Evolutionary conservation across 495 filamentous ascomycete species (phyloP).

Genomic region (Penicillium lividum): DNA sequence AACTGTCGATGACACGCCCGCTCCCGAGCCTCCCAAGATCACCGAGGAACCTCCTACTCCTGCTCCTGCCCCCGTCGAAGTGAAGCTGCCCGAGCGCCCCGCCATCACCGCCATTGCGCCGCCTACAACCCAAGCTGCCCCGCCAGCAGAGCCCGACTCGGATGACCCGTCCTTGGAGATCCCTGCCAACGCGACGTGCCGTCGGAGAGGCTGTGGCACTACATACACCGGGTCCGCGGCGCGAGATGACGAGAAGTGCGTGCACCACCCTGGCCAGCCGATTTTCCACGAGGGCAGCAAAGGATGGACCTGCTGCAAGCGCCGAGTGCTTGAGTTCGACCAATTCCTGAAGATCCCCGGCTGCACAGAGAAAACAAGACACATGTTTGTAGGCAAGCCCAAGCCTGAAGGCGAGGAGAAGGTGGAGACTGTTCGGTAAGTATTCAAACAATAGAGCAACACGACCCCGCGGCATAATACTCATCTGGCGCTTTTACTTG

Average conservation of each 20-base stretch:
- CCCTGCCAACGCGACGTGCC: slow-evolving; percentile 71
- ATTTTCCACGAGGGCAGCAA: slow-evolving; percentile 98
- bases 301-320: slow-evolving; percentile 96
- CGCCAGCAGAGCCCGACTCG: slow-evolving; percentile 77
- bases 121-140: slow-evolving; percentile 58
- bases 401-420: slow-evolving; percentile 58
- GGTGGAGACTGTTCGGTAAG: slow-evolving; percentile 71
- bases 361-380: slow-evolving; percentile 76
- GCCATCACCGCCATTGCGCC: slow-evolving; percentile 53
- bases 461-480: neutral
- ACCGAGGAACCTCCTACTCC: slow-evolving; percentile 34
- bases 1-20: slow-evolving; percentile 73
- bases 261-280: slow-evolving; percentile 81
- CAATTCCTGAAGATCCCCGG: slow-evolving; percentile 95
- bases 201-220: slow-evolving; percentile 70
- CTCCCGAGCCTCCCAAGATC: slow-evolving; percentile 50
- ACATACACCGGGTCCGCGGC: slow-evolving; percentile 59
- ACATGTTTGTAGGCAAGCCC: slow-evolving; percentile 83
- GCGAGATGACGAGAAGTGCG: slow-evolving; percentile 75
- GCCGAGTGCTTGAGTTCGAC: slow-evolving; percentile 93
- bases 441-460: slow-evolving; percentile 6
- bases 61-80: slow-evolving; percentile 24
- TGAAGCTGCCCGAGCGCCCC: slow-evolving; percentile 32
- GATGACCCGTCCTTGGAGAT: slow-evolving; percentile 77
- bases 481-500: neutral